Percentiles rank a stretch among this genome's conserved stretches.
phyloP scores from a whole-genome alignment of 1,139 yeast genomes.

The Hansenula lynferdii region DNA sequence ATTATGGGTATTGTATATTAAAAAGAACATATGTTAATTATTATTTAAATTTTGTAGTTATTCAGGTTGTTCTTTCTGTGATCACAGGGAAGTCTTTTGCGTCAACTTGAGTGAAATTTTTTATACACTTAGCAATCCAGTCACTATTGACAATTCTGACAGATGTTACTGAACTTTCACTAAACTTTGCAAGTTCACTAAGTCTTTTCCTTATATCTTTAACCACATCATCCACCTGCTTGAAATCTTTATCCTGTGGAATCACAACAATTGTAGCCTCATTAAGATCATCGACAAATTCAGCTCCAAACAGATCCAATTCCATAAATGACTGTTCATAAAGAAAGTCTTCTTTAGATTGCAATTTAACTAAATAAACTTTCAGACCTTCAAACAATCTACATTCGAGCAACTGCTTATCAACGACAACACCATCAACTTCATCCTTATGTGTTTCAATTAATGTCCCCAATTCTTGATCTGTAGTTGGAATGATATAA shows the following conservation, averaged over 20 bases:
- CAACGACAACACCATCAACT: conserved; percentile 8
- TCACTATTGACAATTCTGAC: conserved; percentile 38
- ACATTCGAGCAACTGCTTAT: conserved; percentile 1
- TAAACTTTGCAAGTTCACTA: conserved; percentile 21
- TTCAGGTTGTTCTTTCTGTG: neutral
- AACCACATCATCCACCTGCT: conserved; percentile 2
- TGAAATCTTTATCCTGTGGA: conserved; percentile 5
- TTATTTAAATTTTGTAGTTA: no score
- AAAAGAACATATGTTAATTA: neutral
- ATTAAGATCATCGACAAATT: conserved; percentile 12
- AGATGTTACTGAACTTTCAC: conserved; percentile 19
- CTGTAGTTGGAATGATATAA: conserved; percentile 28
- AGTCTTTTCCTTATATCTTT: conserved; percentile 19
- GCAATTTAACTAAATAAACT: conserved; percentile 24
- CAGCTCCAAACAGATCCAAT: conserved; percentile 25
- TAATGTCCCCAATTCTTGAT: conserved; percentile 10
- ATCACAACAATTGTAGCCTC: conserved; percentile 24
- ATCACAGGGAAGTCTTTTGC: conserved; percentile 32
- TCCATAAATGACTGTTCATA: conserved; percentile 5
- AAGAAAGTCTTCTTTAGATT: conserved; percentile 4
- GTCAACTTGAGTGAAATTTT: conserved; percentile 37
- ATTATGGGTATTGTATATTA: neutral
- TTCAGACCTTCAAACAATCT: conserved; percentile 22
- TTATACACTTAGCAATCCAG: conserved; percentile 43
- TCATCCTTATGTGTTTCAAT: no score